Conservation (phyloP, 78 protist genomes). For the Neovahlkampfia damariscottae region DNA sequence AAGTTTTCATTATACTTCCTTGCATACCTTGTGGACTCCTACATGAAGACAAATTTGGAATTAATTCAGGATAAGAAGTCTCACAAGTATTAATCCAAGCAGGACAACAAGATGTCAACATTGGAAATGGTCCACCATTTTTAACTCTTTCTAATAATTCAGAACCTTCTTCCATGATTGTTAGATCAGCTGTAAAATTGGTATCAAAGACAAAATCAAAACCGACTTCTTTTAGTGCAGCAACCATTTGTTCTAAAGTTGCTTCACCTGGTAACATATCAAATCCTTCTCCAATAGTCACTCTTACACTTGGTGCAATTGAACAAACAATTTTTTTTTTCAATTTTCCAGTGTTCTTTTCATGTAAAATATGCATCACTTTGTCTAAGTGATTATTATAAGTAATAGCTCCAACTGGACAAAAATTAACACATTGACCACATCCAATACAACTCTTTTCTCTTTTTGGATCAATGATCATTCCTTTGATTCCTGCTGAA, state of each 20-base stretch:
- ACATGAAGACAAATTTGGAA: conserved; percentile 23
- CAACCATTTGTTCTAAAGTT: conserved; percentile 7
- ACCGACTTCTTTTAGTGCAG: conserved; percentile 23
- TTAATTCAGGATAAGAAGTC: conserved; percentile 28
- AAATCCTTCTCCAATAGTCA: conserved; percentile 30
- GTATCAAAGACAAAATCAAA: conserved; percentile 61
- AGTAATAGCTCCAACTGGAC: conserved; percentile 35
- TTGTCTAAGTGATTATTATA: neutral
- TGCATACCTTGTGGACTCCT: conserved; percentile 30
- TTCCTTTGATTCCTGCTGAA: too few species aligned
- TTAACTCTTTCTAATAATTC: conserved; percentile 22
- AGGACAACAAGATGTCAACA: conserved; percentile 60
- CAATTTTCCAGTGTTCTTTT: neutral
- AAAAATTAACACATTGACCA: conserved; percentile 32
- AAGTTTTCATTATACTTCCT: neutral
- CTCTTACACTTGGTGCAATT: conserved; percentile 40
- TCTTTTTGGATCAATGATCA: too few species aligned
- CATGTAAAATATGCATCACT: neutral
- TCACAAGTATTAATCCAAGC: conserved; percentile 47
- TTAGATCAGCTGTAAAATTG: conserved; percentile 41
- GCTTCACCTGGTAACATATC: conserved; percentile 25
- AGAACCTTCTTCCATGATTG: conserved; percentile 52
- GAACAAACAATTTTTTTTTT: conserved; percentile 11
- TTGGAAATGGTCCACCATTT: conserved; percentile 23
- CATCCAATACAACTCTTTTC: too few species aligned